These are phyloP conservation scores for Coemansia reversa DNA, from an alignment of 192 early-diverging fungal species.

Conservation along the genomic window DNA sequence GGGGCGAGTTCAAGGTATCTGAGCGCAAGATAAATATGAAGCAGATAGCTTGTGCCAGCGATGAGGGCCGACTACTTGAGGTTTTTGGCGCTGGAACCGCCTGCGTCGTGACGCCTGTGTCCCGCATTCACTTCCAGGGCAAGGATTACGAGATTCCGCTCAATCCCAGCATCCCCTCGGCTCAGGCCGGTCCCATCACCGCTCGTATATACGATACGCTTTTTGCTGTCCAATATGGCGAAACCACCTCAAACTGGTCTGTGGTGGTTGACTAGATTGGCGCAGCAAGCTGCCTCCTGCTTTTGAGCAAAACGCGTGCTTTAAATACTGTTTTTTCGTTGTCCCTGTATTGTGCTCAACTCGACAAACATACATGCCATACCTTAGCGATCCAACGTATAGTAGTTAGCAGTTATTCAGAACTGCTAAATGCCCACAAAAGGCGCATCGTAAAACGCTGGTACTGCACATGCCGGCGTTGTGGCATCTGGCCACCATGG, in stretches of 20 bases:
- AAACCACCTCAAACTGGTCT: conserved; percentile 77
- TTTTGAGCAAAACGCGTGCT: too few relatives aligned
- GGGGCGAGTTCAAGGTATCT: conserved; percentile 86
- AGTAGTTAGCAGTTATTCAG: too few relatives aligned
- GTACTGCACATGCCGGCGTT: too few relatives aligned
- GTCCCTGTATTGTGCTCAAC: too few relatives aligned
- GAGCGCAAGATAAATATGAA: conserved; percentile 84
- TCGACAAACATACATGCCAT: too few relatives aligned
- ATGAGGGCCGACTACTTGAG: conserved; percentile 80
- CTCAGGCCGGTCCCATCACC: conserved; percentile 85
- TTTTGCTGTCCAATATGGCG: conserved; percentile 94
- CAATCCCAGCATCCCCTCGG: conserved; percentile 71
- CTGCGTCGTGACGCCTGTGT: conserved; percentile 92
- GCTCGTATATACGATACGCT: conserved; percentile 80
- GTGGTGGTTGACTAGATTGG: conserved; percentile 68
- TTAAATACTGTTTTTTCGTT: too few relatives aligned
- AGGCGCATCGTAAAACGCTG: too few relatives aligned
- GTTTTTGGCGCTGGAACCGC: conserved; percentile 97
- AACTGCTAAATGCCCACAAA: too few relatives aligned
- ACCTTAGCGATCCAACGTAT: too few relatives aligned
- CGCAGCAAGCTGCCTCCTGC: neutral
- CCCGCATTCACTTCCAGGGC: conserved; percentile 76
- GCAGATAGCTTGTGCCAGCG: conserved; percentile 69
- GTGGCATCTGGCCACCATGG: neutral
- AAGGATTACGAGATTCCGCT: conserved; percentile 82